phyloP scores from a whole-genome alignment of 331 rosid species.

The Cucumis variabilis region DNA sequence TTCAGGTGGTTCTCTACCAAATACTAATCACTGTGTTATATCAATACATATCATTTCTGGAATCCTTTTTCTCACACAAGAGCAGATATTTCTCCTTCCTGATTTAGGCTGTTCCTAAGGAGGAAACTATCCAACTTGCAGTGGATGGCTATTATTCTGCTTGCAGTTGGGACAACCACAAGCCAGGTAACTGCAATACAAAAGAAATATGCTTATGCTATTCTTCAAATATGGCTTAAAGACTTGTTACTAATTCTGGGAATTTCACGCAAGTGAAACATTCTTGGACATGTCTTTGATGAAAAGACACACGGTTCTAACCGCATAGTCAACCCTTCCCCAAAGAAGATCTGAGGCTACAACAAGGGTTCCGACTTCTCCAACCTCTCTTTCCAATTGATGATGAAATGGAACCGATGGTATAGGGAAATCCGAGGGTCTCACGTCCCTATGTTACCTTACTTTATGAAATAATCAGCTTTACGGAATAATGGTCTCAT shows the following conservation, averaged over 20 bases:
- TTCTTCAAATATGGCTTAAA: not conserved
- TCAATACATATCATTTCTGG: not conserved
- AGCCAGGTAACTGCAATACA: slow-evolving; percentile 71
- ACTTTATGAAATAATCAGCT: too few species aligned
- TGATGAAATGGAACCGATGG: too few species aligned
- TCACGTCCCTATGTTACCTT: too few species aligned
- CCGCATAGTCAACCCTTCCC: too few species aligned
- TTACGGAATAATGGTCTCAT: too few species aligned
- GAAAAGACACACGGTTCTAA: not conserved
- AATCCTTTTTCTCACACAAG: slow-evolving; percentile 28
- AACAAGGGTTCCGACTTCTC: too few species aligned
- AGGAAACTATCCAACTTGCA: slow-evolving; percentile 87
- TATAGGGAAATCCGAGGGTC: too few species aligned
- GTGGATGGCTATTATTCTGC: slow-evolving; percentile 83
- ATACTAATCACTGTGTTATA: not conserved
- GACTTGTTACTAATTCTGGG: slow-evolving; percentile 8
- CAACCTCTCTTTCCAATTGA: too few species aligned
- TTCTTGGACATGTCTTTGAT: slow-evolving; percentile 2
- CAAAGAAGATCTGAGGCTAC: too few species aligned
- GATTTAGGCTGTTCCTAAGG: slow-evolving; percentile 70
- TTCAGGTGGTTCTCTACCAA: slow-evolving; percentile 68
- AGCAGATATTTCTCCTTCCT: slow-evolving; percentile 29
- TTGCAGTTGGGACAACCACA: slow-evolving; percentile 98
- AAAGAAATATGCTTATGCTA: not conserved
- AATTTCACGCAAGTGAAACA: not conserved